These are phyloP conservation scores for Hypomontagnella monticulosa DNA, from an alignment of 495 filamentous ascomycete genomes.

Conservation along the genomic window DNA sequence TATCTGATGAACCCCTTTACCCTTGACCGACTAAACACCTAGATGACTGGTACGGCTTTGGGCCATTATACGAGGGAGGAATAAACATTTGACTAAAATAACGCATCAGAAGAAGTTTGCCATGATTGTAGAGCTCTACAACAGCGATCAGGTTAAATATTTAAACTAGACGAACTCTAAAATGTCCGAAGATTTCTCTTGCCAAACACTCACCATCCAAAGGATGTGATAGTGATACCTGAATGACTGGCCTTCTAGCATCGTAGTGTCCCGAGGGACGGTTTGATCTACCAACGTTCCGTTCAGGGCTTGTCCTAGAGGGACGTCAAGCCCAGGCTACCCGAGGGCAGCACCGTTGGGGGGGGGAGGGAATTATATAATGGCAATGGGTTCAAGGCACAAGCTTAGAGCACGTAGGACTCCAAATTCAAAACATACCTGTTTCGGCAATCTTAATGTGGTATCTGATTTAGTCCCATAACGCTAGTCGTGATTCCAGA, in stretches of 20 bases:
- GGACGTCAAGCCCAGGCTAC: constrained; percentile 58
- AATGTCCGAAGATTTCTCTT: constrained; percentile 77
- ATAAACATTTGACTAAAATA: too few relatives aligned
- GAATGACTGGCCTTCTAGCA: constrained; percentile 73
- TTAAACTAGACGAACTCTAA: not conserved
- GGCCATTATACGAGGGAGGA: too few relatives aligned
- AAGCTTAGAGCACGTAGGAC: constrained; percentile 15
- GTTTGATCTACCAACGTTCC: constrained; percentile 68
- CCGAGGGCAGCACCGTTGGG: constrained; percentile 63
- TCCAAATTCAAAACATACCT: constrained; percentile 34
- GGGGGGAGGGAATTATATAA: constrained; percentile 16
- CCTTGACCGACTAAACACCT: too few relatives aligned
- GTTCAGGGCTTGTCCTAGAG: constrained; percentile 62
- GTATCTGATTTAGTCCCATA: constrained; percentile 42
- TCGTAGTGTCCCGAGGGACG: constrained; percentile 55
- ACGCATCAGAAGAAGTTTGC: too few relatives aligned
- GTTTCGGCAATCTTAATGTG: constrained; percentile 36
- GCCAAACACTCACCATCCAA: constrained; percentile 69
- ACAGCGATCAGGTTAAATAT: not conserved
- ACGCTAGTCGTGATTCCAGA: constrained; percentile 29
- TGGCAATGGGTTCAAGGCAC: constrained; percentile 9
- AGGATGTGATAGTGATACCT: constrained; percentile 53
- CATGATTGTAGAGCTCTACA: too few relatives aligned
- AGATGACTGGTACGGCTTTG: too few relatives aligned
- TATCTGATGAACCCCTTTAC: too few relatives aligned